phyloP scores from a whole-genome alignment of 1,284 basidiomycete genomes.

The Tetrapyrgos nigripes region DNA sequence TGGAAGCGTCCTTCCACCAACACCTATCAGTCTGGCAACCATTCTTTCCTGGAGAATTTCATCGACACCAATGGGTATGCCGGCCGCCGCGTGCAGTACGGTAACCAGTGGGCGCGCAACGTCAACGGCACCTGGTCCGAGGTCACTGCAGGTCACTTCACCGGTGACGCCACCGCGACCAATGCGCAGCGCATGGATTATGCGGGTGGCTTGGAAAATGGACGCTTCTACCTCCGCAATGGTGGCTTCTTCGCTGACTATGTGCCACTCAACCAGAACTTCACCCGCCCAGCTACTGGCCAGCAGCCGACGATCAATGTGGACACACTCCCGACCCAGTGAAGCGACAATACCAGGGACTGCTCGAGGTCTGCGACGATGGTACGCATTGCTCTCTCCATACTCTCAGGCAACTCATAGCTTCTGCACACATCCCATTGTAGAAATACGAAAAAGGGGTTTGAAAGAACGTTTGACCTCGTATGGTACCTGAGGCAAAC shows the following conservation, averaged over 20 bases:
- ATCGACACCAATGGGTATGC: constrained; percentile 13
- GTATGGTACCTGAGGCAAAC: background rate
- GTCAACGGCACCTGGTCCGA: constrained; percentile 16
- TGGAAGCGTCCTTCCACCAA: constrained; percentile 17
- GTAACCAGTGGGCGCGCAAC: constrained; percentile 19
- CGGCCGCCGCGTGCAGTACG: constrained; percentile 13
- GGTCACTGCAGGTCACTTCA: constrained; percentile 14
- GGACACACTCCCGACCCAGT: constrained; percentile 6
- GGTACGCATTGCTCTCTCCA: too few species aligned
- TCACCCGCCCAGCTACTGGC: constrained; percentile 4
- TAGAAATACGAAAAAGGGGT: too few species aligned
- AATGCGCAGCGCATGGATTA: constrained; percentile 19
- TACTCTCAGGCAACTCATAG: too few species aligned
- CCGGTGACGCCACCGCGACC: constrained; percentile 17
- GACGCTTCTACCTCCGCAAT: constrained; percentile 8
- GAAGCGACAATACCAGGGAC: constrained; percentile 24
- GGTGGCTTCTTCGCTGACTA: constrained; percentile 5
- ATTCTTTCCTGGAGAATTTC: constrained; percentile 20
- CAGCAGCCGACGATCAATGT: constrained; percentile 1
- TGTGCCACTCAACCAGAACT: constrained; percentile 5
- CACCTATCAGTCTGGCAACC: constrained; percentile 17
- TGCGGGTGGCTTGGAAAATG: constrained; percentile 7
- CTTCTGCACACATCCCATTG: too few species aligned
- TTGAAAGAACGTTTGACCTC: too few species aligned
- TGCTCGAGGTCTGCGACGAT: background rate